phyloP scores from a whole-genome alignment of 2,329 filamentous ascomycete species.

The Epichloe sibirici region DNA sequence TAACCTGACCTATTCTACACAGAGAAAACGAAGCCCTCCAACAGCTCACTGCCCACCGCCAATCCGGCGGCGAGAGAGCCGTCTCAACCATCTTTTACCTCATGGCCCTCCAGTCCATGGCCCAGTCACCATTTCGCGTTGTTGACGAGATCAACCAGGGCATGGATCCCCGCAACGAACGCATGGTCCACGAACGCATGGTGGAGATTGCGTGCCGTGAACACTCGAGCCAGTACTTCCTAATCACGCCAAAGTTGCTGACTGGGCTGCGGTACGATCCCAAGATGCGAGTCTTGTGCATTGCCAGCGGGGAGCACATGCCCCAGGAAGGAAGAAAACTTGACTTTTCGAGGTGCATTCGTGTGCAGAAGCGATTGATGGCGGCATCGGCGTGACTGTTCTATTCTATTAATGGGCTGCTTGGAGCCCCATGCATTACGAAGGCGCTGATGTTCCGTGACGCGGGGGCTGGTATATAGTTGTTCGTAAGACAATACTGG shows the following conservation, averaged over 20 bases:
- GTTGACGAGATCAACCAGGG: conserved; percentile 99
- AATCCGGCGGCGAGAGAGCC: conserved; percentile 90
- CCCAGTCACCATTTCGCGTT: conserved; percentile 89
- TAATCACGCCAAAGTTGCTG: conserved; percentile 93
- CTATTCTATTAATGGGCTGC: neutral
- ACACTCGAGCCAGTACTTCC: conserved; percentile 76
- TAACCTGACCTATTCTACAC: conserved; percentile 2
- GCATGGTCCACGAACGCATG: conserved; percentile 96
- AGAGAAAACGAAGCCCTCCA: conserved; percentile 74
- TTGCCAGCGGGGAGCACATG: conserved; percentile 75
- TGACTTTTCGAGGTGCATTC: conserved; percentile 35
- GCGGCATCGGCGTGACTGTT: conserved; percentile 19
- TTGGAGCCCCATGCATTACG: neutral
- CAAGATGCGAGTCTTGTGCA: conserved; percentile 88
- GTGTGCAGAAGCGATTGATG: conserved; percentile 28
- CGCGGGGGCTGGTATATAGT: too few relatives aligned
- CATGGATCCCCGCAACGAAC: conserved; percentile 97
- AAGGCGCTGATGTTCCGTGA: neutral
- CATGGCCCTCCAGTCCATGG: conserved; percentile 91
- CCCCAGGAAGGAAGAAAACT: conserved; percentile 39
- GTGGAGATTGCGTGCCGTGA: conserved; percentile 90
- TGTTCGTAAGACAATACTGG: too few relatives aligned
- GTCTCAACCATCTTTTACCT: conserved; percentile 98
- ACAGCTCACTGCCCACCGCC: conserved; percentile 78
- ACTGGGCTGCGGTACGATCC: conserved; percentile 73